Evolutionary conservation across 1,284 basidiomycete genomes (phyloP), one percentile per base, ranked within the genome.

Genomic region (Puccinia coronata): DNA sequence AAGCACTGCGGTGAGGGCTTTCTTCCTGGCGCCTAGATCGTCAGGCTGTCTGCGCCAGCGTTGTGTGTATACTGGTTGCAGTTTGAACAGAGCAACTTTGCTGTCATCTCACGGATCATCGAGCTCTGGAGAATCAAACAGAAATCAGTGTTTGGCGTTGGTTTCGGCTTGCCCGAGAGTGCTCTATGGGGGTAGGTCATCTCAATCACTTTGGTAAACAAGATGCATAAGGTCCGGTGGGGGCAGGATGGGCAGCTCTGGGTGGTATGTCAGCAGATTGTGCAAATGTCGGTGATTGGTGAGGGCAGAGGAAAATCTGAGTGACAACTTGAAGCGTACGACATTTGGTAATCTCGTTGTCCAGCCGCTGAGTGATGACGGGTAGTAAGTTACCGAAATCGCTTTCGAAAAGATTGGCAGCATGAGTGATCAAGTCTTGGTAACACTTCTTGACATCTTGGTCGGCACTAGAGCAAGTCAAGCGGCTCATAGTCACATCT

Each of bases 131-230:
- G 87, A 78, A 97, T 89, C 1, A 90, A 90, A 1, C 90, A 85
- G 84, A 98, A 95, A 82, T 92, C 89, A 5, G 87, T 87, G 3
- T 88, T 83, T 28, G n/a, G n/a, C n/a, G n/a, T n/a, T n/a, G 87
- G 86, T 1, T 87, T 85, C 1, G 88, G 85, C 83, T 91, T 91
- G 84, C 89, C 90, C 3, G 88, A 87, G 67, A 88, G 84, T 0
- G 87, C 84, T 87, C 91, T 93, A 80, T 92, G 90, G 6, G 95
- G 93, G 86, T 98, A 98, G 25, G 91, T 87, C 84, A 99, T 86
- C 84, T 99, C 96, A n/a, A 98, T 96, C 98, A 81, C 88, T 90
- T 82, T 89, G 86, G 86, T 97, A 98, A 2, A 90, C 89, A 80
- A 92, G 91, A 67, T 91, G 87, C 74, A 91, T 94, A 85, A 90